Evolutionary conservation across 2,329 filamentous ascomycete genomes (phyloP).

Genomic region (Capronia americana): DNA sequence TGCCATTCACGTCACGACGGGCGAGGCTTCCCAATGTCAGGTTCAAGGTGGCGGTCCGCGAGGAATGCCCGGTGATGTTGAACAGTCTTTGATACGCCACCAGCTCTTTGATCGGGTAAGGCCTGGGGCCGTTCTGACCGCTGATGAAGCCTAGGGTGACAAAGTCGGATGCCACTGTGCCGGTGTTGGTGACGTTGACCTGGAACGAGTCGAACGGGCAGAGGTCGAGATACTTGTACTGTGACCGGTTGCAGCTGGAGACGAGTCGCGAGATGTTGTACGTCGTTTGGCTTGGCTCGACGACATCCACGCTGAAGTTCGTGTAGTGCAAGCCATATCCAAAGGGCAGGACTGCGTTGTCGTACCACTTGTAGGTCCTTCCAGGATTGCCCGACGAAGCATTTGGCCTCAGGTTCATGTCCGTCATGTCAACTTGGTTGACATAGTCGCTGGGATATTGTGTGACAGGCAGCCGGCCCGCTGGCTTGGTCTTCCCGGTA

Average conservation of each 20-base stretch:
- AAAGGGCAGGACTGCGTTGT: constrained; percentile 50
- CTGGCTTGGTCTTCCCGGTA: constrained; percentile 50
- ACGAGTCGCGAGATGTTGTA: constrained; percentile 48
- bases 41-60: constrained; percentile 44
- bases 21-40: constrained; percentile 50
- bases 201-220: constrained; percentile 49
- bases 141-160: constrained; percentile 50
- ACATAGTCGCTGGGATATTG: constrained; percentile 53
- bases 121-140: constrained; percentile 48
- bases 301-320: constrained; percentile 44
- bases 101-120: constrained; percentile 52
- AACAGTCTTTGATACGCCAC: constrained; percentile 48
- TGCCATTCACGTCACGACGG: constrained; percentile 47
- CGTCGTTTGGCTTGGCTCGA: constrained; percentile 22
- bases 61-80: constrained; percentile 39
- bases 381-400: constrained; percentile 47
- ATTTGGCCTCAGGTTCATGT: constrained; percentile 51
- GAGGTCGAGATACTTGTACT: constrained; percentile 44
- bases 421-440: constrained; percentile 48
- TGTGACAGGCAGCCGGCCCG: constrained; percentile 50
- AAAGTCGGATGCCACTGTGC: constrained; percentile 48
- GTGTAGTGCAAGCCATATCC: constrained; percentile 55
- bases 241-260: constrained; percentile 39
- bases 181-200: constrained; percentile 48
- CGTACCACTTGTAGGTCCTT: constrained; percentile 56